Percentiles rank a stretch among this genome's conserved stretches.
Conservation (phyloP, 306 rosid genomes). For the Begonia masoniana region DNA sequence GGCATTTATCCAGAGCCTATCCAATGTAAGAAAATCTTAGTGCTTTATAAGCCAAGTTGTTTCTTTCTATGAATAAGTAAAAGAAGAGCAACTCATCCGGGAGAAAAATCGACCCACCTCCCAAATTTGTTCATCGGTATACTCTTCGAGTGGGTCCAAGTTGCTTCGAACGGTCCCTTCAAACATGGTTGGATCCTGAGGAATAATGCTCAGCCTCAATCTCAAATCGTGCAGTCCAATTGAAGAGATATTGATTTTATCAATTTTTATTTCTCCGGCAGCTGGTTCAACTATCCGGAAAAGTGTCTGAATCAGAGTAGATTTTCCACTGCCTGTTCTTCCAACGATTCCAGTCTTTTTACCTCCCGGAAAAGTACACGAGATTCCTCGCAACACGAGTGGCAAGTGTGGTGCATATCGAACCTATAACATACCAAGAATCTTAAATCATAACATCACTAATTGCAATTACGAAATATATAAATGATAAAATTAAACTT, state of each 20-base stretch:
- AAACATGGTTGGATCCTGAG: conserved; percentile 96
- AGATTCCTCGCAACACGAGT: conserved; percentile 64
- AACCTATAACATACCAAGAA: conserved; percentile 26
- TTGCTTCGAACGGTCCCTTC: conserved; percentile 85
- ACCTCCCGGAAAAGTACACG: conserved; percentile 64
- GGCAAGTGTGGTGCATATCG: conserved; percentile 89
- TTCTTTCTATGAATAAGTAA: background rate
- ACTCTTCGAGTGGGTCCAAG: conserved; percentile 72
- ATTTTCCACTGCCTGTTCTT: conserved; percentile 83
- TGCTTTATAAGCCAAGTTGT: no score
- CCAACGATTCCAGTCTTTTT: conserved; percentile 82
- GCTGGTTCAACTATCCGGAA: conserved; percentile 59
- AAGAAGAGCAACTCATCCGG: background rate
- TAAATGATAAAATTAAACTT: no score
- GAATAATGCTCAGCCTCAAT: conserved; percentile 71
- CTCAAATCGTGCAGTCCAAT: conserved; percentile 79
- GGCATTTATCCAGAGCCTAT: conserved; percentile 81
- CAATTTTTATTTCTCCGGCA: conserved; percentile 46
- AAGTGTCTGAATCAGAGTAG: conserved; percentile 70
- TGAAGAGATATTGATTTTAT: conserved; percentile 37
- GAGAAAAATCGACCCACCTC: conserved; percentile 35
- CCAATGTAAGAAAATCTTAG: background rate
- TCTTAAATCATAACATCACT: background rate
- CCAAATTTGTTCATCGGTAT: conserved; percentile 73
- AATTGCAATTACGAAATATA: no score